Percentiles rank a stretch among this genome's conserved stretches.
These are phyloP conservation scores for Neurospora tetraspora DNA, from an alignment of 495 filamentous ascomycete species.

Conservation along the genomic window DNA sequence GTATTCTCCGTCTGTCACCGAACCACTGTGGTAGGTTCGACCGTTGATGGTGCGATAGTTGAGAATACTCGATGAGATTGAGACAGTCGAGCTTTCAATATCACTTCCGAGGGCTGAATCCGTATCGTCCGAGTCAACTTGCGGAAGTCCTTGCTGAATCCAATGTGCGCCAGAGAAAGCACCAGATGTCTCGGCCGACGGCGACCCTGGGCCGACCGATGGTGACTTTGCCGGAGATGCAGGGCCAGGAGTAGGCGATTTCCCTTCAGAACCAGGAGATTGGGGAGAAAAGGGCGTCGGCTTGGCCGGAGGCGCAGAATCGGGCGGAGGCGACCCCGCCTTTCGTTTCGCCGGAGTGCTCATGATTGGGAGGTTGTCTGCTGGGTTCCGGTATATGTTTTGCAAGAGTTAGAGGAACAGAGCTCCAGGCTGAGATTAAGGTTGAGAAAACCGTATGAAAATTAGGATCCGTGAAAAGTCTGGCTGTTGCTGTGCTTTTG, in stretches of 20 bases:
- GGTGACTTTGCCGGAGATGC: not conserved
- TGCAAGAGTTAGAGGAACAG: not conserved
- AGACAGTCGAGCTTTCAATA: conserved; percentile 23
- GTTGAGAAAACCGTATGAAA: not conserved
- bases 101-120: not conserved
- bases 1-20: not conserved
- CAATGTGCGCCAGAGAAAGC: not conserved
- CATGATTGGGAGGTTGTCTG: not conserved
- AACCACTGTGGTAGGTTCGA: conserved; percentile 25
- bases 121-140: not conserved
- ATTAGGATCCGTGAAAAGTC: too few species aligned
- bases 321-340: not conserved
- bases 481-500: not conserved
- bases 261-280: not conserved
- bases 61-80: conserved; percentile 33
- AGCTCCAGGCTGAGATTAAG: not conserved
- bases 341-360: not conserved
- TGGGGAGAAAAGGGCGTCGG: not conserved
- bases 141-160: not conserved
- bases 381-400: not conserved
- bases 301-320: not conserved
- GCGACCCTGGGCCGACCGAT: not conserved
- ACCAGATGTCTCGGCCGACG: not conserved
- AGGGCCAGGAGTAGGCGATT: not conserved
- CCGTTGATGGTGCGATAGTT: conserved; percentile 32